Evolutionary conservation across 306 rosid species (phyloP), one percentile per base, ranked within the genome.

Genomic region (Mimosa bimucronata): DNA sequence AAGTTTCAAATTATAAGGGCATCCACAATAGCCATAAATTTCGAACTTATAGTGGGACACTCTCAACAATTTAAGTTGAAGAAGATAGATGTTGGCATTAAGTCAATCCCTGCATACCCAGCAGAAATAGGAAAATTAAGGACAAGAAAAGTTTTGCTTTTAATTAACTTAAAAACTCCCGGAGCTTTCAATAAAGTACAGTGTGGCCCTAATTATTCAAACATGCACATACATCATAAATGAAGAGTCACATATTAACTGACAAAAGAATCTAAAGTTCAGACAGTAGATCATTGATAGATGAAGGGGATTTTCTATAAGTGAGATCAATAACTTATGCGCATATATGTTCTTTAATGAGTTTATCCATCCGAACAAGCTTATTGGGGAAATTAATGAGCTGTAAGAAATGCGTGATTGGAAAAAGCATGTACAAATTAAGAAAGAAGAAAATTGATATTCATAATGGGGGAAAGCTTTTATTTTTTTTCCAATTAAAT

Each of bases 151-250:
- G 42, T 5, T 28, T 14, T 25, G 11, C 2, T 12, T 61, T 28
- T 45, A 34, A 34, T 34, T 2, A 7, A 14, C n/a, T 3, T 14
- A 25, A 26, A 65, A 42, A 15, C 18, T 44, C 34, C 60, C 4
- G 37, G 9, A 71, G 58, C 57, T 73, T 30, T 37, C 25, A 73
- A 60, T 60, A 28, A 60, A 74, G 4, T 21, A 68, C 58, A 66
- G 2, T 2, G 19, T 38, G 14, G 40, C 11, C 74, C 72, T 18
- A 55, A 46, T 25, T 71, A 50, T 77, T 52, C 14, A 62, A 25
- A 42, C 45, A 25, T 46, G 40, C 55, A 25, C 31, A 67, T 34
- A 64, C 6, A 65, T 26, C 10, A 67, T 55, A 53, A 6, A 55
- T 42, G 46, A 44, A 76, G 7, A 23, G 34, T 29, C 62, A 29